Conservation (phyloP, 371 early-diverging fungal genomes). For the Choanephora cucurbitarum region DNA sequence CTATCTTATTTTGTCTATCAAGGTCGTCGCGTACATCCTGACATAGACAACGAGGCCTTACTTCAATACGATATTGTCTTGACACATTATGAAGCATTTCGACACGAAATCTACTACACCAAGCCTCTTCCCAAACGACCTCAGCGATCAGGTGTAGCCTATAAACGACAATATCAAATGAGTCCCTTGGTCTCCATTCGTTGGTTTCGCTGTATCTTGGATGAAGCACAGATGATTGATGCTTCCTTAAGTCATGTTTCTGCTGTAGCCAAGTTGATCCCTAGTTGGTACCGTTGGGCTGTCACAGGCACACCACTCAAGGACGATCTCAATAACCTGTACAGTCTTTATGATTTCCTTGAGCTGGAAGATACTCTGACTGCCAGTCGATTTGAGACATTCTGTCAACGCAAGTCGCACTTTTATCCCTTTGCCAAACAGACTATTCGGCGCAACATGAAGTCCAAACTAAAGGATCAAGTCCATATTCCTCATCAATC, state of each 20-base stretch:
- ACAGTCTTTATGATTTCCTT: slow-evolving; percentile 55
- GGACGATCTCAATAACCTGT: slow-evolving; percentile 49
- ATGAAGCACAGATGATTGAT: slow-evolving; percentile 75
- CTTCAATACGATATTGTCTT: slow-evolving; percentile 58
- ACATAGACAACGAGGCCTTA: slow-evolving; percentile 28
- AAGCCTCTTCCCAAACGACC: slow-evolving; percentile 26
- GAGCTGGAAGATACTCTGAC: slow-evolving; percentile 32
- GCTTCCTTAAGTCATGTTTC: slow-evolving; percentile 40
- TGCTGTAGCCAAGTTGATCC: slow-evolving; percentile 59
- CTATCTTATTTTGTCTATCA: slow-evolving; percentile 35
- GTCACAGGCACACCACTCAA: slow-evolving; percentile 74
- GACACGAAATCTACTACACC: slow-evolving; percentile 56
- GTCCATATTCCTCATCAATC: slow-evolving; percentile 60
- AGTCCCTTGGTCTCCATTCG: slow-evolving; percentile 51
- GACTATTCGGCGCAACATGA: slow-evolving; percentile 63
- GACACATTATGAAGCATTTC: slow-evolving; percentile 59
- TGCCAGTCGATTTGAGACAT: no score
- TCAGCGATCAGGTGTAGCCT: slow-evolving; percentile 31
- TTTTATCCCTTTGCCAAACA: slow-evolving; percentile 37
- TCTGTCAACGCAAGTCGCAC: slow-evolving; percentile 20
- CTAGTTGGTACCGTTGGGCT: slow-evolving; percentile 66
- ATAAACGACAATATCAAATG: slow-evolving; percentile 29
- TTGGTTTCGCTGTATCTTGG: slow-evolving; percentile 68
- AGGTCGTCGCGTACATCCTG: slow-evolving; percentile 14
- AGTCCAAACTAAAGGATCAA: slow-evolving; percentile 51